A percentile compares a stretch with the other conserved stretches of the same genome.
Evolutionary conservation across 169 alveolate genomes (phyloP).

Genomic region (Eimeria falciformis): DNA sequence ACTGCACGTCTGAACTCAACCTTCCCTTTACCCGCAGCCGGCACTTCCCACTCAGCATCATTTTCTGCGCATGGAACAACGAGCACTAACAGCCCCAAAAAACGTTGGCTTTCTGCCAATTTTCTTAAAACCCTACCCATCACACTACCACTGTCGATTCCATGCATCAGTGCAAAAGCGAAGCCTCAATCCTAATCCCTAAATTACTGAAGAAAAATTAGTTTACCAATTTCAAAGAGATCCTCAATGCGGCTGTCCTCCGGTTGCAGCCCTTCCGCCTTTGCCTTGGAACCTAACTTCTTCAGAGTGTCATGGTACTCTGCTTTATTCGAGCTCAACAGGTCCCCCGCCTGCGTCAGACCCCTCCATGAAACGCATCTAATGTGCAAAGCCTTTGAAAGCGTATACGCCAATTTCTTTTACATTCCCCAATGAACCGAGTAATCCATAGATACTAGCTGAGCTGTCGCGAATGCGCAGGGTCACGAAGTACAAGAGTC

Average conservation of each 20-base stretch:
- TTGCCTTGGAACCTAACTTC: constrained; percentile 47
- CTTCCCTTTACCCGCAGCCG: constrained; percentile 72
- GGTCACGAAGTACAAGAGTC: no score
- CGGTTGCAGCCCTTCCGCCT: constrained; percentile 65
- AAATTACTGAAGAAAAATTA: no score
- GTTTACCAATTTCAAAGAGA: constrained; percentile 61
- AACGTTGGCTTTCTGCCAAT: background rate
- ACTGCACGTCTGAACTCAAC: constrained; percentile 67
- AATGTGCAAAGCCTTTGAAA: no score
- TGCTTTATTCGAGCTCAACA: constrained; percentile 25
- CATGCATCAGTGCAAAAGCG: no score
- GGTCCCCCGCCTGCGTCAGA: constrained; percentile 71
- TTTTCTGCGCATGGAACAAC: no score
- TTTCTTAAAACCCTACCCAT: background rate
- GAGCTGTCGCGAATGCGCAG: background rate
- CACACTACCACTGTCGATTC: background rate
- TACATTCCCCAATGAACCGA: no score
- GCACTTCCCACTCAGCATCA: constrained; percentile 76
- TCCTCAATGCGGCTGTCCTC: constrained; percentile 54
- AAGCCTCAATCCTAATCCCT: no score
- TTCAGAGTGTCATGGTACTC: constrained; percentile 32
- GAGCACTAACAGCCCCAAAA: background rate
- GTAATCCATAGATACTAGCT: no score
- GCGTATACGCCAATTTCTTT: no score
- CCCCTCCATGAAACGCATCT: no score